Conservation (phyloP, 2,329 filamentous ascomycete species). For the Trichoderma simmonsii region DNA sequence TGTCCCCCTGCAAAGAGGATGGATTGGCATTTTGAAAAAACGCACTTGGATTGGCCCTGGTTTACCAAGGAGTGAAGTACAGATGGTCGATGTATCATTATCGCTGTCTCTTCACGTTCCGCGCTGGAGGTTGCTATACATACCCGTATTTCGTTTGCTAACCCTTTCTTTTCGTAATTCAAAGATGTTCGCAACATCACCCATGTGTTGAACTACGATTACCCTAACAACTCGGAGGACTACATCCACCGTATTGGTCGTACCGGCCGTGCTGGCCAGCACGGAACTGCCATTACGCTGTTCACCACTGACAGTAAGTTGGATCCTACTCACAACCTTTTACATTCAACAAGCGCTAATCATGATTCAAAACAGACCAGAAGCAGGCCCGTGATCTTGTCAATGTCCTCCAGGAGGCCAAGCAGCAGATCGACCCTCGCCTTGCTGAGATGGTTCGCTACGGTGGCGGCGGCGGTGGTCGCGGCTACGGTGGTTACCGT, state of each 20-base stretch:
- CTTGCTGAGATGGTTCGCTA: conserved; percentile 95
- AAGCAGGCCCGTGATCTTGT: conserved; percentile 98
- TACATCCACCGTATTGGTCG: conserved; percentile 97
- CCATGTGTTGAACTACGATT: conserved; percentile 99
- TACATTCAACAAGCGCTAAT: conserved; percentile 34
- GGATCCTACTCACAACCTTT: too few species aligned
- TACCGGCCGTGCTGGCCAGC: conserved; percentile 91
- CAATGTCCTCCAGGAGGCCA: conserved; percentile 87
- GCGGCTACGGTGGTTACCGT: conserved; percentile 69
- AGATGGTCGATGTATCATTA: conserved; percentile 48
- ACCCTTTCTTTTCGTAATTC: conserved; percentile 53
- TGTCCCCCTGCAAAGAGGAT: conserved; percentile 32
- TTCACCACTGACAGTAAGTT: conserved; percentile 97
- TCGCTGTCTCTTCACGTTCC: conserved; percentile 43
- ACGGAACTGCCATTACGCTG: conserved; percentile 94
- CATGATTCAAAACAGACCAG: conserved; percentile 55
- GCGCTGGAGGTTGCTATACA: conserved; percentile 62
- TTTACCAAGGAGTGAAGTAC: conserved; percentile 55
- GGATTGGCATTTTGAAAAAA: conserved; percentile 47
- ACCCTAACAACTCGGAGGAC: conserved; percentile 98
- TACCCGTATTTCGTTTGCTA: conserved; percentile 61
- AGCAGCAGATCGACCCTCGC: conserved; percentile 96
- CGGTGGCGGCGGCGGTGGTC: conserved; percentile 75
- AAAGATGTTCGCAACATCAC: conserved; percentile 99
- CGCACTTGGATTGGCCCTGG: conserved; percentile 57